Evolutionary conservation across 139 green algal genomes (phyloP).

Genomic region (Eudorina sp.): DNA sequence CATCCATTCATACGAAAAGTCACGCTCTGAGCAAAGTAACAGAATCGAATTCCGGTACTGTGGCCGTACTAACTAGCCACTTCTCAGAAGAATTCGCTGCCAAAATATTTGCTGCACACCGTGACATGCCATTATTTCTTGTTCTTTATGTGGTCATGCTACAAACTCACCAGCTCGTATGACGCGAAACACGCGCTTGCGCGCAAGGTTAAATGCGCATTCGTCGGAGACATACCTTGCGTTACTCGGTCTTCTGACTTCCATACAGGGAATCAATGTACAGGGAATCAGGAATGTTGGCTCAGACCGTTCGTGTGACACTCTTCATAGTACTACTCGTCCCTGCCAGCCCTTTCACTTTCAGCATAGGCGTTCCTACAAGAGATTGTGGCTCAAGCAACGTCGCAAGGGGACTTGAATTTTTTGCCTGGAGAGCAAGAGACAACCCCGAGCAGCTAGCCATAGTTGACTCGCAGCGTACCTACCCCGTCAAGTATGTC

Average conservation of each 20-base stretch:
- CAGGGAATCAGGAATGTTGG: background rate
- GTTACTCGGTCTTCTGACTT: background rate
- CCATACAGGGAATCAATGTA: background rate
- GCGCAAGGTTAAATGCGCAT: constrained; percentile 8
- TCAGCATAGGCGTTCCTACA: background rate
- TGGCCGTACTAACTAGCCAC: no score
- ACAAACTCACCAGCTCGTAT: no score
- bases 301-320: background rate
- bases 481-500: background rate
- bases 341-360: background rate
- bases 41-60: no score
- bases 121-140: no score
- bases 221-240: background rate
- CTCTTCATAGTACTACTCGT: background rate
- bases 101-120: no score
- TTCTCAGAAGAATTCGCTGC: no score
- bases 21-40: no score
- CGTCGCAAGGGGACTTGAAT: background rate
- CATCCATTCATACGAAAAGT: no score
- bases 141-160: no score
- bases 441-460: background rate
- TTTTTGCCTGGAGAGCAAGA: background rate
- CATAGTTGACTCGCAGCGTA: background rate
- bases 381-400: background rate
- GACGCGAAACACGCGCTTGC: no score